Conservation (phyloP, 176 grass and related monocot species). For the Oryza coarctata region DNA sequence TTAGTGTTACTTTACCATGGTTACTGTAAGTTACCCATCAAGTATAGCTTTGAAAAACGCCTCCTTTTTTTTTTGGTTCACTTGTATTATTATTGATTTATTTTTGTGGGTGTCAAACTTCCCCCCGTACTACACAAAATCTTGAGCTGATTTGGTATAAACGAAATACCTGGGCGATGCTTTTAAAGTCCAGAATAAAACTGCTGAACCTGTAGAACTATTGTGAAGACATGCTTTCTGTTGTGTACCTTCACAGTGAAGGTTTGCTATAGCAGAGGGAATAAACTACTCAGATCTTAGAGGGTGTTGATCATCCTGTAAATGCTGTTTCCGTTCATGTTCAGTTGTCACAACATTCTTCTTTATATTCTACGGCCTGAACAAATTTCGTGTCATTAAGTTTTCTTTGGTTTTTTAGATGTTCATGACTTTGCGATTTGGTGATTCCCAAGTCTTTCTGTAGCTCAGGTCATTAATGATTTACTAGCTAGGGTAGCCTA, state of each 20-base stretch:
- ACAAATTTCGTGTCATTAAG: not conserved
- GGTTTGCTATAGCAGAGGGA: not conserved
- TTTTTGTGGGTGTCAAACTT: conserved; percentile 41
- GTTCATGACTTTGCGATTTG: not conserved
- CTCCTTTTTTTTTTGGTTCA: conserved; percentile 24
- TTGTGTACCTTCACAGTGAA: not conserved
- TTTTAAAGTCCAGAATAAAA: conserved; percentile 9
- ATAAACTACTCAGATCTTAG: not conserved
- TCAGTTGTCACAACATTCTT: not conserved
- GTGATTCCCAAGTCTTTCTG: not conserved
- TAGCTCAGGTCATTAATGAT: not conserved
- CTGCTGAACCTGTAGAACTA: not conserved
- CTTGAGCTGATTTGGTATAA: conserved; percentile 25
- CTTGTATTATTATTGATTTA: conserved; percentile 60
- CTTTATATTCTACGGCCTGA: not conserved
- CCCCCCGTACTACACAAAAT: conserved; percentile 24
- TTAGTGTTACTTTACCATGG: conserved; percentile 42
- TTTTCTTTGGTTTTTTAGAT: not conserved
- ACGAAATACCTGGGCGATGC: not conserved
- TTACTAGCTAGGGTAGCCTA: too few relatives aligned
- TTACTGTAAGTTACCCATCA: conserved; percentile 52
- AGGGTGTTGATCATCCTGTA: not conserved
- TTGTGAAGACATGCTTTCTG: not conserved
- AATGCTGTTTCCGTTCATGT: not conserved
- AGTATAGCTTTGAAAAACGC: conserved; percentile 48